These are phyloP conservation scores for Alternaria incomplexa DNA, from an alignment of 2,329 filamentous ascomycete species.

Conservation along the genomic window DNA sequence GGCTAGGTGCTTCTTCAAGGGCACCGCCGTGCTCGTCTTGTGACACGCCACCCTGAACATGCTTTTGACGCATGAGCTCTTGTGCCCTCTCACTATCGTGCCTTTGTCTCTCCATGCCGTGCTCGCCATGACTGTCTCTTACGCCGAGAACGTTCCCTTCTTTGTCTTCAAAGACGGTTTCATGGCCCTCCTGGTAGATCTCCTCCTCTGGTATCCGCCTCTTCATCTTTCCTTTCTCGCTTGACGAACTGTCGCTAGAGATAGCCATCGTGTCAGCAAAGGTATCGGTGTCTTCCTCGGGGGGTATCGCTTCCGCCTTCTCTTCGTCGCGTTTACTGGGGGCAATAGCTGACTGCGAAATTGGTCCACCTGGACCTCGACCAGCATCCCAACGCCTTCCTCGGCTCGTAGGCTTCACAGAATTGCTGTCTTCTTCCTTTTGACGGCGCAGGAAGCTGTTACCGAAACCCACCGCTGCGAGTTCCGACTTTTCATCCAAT, in stretches of 20 bases:
- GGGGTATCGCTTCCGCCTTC: constrained; percentile 38
- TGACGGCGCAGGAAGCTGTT: constrained; percentile 82
- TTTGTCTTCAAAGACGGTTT: constrained; percentile 82
- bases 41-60: constrained; percentile 51
- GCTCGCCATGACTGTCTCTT: constrained; percentile 54
- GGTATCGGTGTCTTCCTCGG: constrained; percentile 54
- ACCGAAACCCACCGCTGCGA: constrained; percentile 70
- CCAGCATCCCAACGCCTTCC: constrained; percentile 74
- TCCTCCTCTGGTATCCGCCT: constrained; percentile 57
- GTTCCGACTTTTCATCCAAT: constrained; percentile 64
- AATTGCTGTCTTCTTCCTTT: constrained; percentile 71
- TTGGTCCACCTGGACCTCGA: constrained; percentile 81
- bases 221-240: constrained; percentile 42
- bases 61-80: constrained; percentile 61
- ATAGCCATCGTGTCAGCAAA: constrained; percentile 52
- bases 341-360: constrained; percentile 87
- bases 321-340: constrained; percentile 59
- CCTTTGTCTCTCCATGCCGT: constrained; percentile 65
- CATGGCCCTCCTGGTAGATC: constrained; percentile 78
- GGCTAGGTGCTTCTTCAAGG: constrained; percentile 39
- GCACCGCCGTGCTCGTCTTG: constrained; percentile 57
- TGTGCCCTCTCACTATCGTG: constrained; percentile 63
- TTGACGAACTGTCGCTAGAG: constrained; percentile 43
- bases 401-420: constrained; percentile 60
- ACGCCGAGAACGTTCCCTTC: constrained; percentile 85